phyloP scores from a whole-genome alignment of 176 grass and related monocot species.

The Neostapfia colusana region DNA sequence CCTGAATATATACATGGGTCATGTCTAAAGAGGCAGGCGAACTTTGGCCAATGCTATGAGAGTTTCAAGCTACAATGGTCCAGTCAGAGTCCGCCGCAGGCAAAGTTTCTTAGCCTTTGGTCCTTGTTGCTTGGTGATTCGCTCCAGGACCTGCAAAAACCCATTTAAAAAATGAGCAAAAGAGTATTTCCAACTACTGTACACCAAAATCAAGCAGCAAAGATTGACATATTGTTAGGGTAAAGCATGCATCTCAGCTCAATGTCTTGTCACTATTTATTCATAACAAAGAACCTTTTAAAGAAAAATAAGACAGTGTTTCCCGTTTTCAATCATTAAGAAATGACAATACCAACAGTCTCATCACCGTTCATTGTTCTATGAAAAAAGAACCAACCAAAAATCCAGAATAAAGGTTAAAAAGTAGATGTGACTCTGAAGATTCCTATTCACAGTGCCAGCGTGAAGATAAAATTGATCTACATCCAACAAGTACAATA shows the following conservation, averaged over 20 bases:
- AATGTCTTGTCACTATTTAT: not conserved
- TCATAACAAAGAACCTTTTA: not conserved
- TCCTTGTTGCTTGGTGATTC: slow-evolving; percentile 49
- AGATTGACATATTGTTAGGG: not conserved
- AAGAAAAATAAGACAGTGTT: not conserved
- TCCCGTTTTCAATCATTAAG: not conserved
- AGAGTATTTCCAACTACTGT: not conserved
- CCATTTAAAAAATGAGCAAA: slow-evolving; percentile 28
- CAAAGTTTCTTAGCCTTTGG: slow-evolving; percentile 66
- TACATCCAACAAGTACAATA: slow-evolving; percentile 17
- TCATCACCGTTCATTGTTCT: not conserved
- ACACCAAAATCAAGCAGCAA: slow-evolving; percentile 15
- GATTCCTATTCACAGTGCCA: not conserved
- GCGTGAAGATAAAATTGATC: not conserved
- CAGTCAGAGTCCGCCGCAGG: slow-evolving; percentile 59
- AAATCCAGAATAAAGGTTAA: not conserved
- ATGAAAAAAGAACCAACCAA: not conserved
- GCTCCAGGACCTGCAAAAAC: slow-evolving; percentile 58
- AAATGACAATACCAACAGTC: not conserved
- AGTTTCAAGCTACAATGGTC: slow-evolving; percentile 62
- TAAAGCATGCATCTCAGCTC: not conserved
- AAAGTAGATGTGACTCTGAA: not conserved
- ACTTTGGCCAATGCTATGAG: slow-evolving; percentile 18
- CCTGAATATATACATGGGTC: slow-evolving; percentile 40
- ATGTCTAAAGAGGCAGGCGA: slow-evolving; percentile 25